A percentile compares a stretch with the other conserved stretches of the same genome.
Conservation (phyloP, 352 stramenopile species). For the Pythium folliculosum region DNA sequence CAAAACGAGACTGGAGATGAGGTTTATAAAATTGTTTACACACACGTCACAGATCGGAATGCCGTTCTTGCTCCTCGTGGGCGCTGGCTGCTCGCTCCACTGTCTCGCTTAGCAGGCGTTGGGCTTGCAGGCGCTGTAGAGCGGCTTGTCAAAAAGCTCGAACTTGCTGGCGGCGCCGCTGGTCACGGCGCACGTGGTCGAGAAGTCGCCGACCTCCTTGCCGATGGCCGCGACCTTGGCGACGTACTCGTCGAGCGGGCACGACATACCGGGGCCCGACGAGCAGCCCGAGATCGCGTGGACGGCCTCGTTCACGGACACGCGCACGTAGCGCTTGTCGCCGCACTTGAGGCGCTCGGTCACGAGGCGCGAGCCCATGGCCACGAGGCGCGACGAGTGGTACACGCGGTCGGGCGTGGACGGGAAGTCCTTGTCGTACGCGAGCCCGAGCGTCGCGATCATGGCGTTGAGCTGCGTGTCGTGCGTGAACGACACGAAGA, state of each 20-base stretch:
- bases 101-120: conserved; percentile 3
- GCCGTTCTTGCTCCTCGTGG: too few relatives aligned
- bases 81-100: neutral
- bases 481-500: conserved; percentile 55
- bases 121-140: conserved; percentile 15
- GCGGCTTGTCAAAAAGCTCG: conserved; percentile 49
- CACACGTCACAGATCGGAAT: too few relatives aligned
- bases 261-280: conserved; percentile 49
- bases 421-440: conserved; percentile 46
- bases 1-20: too few relatives aligned
- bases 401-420: conserved; percentile 40
- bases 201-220: conserved; percentile 46
- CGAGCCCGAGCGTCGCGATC: conserved; percentile 46
- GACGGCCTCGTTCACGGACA: conserved; percentile 55
- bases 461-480: conserved; percentile 59
- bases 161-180: conserved; percentile 39
- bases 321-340: conserved; percentile 42
- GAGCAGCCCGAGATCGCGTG: conserved; percentile 45
- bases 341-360: conserved; percentile 53
- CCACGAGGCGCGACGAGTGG: conserved; percentile 40
- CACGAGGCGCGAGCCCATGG: conserved; percentile 48
- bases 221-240: conserved; percentile 42
- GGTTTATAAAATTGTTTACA: too few relatives aligned
- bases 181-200: conserved; percentile 38
- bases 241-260: conserved; percentile 41